Evolutionary conservation across 805 yeast genomes (phyloP), one percentile per base, ranked within the genome.

Genomic region (Ogataea polymorpha): DNA sequence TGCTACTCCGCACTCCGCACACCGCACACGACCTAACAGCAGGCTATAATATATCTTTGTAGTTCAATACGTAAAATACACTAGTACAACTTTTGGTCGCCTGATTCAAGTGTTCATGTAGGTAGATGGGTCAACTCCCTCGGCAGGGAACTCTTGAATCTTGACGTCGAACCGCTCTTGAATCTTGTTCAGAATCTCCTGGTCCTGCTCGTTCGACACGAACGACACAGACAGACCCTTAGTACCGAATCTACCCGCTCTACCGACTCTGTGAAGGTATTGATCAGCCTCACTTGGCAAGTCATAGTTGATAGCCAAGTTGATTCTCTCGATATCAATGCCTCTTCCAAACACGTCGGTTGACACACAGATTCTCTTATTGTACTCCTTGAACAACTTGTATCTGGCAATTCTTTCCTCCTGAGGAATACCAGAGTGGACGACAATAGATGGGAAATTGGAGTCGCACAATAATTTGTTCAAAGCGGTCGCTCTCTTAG

Each of bases 161-260:
- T 90, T 87, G 55, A 93, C 98, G 66, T 91, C 97, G 69, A 93
- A 93, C 72, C 98, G 82, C 56, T 87, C 95, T 75, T 93, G 99
- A 63, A 93, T 93, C 71, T 88, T 84, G 59, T 77, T 85, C 66
- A 93, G 76, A 31, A 90, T 86, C 70, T 83, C 87, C 68, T 88
- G 89, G 63, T 93, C 99, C 50, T 82, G 91, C 58, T 80, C 85
- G 44, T 82, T 75, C 31, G 93, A 75, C 41, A 93, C 93, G 52
- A 91, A 86, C 30, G 96, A 87, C 44, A 93, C 77, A 39, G 97
- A 95, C 58, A 93, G 80, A 73, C 99, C 99, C 74, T 91, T 91
- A 64, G 99, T 91, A 75, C 99, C 99, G 60, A 91, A 91, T 79
- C 99, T 90, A 72, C 99, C 99, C 55, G 99, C 99, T 80, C 99